Base-by-base conservation (phyloP, 805 yeast species). In the Starmerella bombicola region DNA sequence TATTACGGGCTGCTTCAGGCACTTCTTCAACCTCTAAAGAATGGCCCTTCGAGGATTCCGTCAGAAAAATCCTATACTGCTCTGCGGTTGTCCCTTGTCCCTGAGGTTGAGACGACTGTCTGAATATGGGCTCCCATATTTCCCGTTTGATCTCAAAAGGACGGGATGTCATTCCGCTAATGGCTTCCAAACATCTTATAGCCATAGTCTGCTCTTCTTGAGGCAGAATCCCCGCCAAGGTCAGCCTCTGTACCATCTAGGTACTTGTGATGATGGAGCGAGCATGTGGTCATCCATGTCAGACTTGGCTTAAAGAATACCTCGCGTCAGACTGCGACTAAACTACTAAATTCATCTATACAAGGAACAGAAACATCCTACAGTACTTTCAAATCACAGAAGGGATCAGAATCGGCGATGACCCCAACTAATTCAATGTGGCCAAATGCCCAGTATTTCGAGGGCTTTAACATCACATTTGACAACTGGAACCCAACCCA, bases 1-100 rank as follows among this genome's bases (percentile, higher is more conserved):
- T 45, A 53, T 59, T 54, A 17, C 57, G 55, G 21, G 65, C 65
- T 1, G 66, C 59, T 45, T 63, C 67, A 2, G 67, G 67, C 32
- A 61, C 54, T 39, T 62, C 64, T 16, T 47, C 43, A 22, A 60
- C 46, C 17, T 53, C 52, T 30, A 62, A 37, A 3, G 21, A 9
- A 7, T 24, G 16, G 13, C 7, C 8, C 12, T 21, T 42, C 43
- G 35, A 30, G 20, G 22, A 32, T 30, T 29, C 43, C 39, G 22
- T 31, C n/a, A 45, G 37, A 35, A 49, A 47, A 17, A 61, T 48
- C 4, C 64, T 49, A 42, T 60, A 61, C 47, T 59, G 65, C 37
- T 60, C 38, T 21, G 50, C 49, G 33, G 53, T 57, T 32, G 56
- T 53, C 12, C 52, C 55, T 25, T 56, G 57, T n/a, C 61, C 62